These are phyloP conservation scores for Syncephalis fuscata DNA, from an alignment of 371 early-diverging fungal species.

Conservation along the genomic window DNA sequence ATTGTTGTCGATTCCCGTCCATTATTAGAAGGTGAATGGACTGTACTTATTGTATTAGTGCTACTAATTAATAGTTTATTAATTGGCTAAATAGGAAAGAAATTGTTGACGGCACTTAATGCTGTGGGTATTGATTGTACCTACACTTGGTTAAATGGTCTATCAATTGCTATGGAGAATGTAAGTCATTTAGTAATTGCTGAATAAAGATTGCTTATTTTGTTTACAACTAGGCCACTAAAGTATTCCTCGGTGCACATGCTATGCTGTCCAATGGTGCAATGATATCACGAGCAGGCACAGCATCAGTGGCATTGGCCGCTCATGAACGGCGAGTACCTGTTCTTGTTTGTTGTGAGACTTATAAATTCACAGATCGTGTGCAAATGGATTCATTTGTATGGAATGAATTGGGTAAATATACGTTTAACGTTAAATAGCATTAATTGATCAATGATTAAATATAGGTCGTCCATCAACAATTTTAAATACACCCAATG, in stretches of 20 bases:
- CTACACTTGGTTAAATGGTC: conserved; percentile 44
- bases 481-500: neutral
- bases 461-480: neutral
- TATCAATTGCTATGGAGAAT: conserved; percentile 10
- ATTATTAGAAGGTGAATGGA: conserved; percentile 72
- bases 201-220: conserved; percentile 35
- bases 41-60: too few species aligned
- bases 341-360: conserved; percentile 90
- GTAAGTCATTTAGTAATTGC: neutral
- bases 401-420: conserved; percentile 79
- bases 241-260: conserved; percentile 88
- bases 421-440: conserved; percentile 1
- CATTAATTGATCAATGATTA: too few species aligned
- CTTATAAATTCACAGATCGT: conserved; percentile 88
- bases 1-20: conserved; percentile 91
- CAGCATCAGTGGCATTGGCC: conserved; percentile 81
- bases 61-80: too few species aligned
- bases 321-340: conserved; percentile 80
- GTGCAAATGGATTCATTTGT: conserved; percentile 91
- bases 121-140: conserved; percentile 59
- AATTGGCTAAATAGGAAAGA: conserved; percentile 29
- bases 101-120: conserved; percentile 38
- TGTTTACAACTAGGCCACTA: conserved; percentile 75
- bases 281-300: conserved; percentile 81
- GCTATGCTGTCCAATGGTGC: conserved; percentile 87